Evolutionary conservation across 192 early-diverging fungal genomes (phyloP), one percentile per base, ranked within the genome.

Genomic region (Borealophlyctis nickersoniae): DNA sequence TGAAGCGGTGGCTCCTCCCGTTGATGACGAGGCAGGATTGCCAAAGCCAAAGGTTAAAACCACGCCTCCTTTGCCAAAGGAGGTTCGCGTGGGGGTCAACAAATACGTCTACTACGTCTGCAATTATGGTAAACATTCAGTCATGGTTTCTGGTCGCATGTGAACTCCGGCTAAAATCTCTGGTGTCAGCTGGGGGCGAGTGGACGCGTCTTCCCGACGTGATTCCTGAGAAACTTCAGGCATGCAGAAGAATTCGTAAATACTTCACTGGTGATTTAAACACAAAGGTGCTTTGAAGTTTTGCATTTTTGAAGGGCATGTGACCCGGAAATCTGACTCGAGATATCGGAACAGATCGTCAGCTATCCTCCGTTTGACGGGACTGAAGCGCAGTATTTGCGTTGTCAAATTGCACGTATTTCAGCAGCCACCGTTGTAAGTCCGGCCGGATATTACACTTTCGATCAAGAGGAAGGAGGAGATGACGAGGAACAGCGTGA

Each of bases 101-200:
- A 73, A 79, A 52, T 86, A 85, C 63, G 74, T 86, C 19, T 86
- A 86, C 64, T 86, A 86, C 61, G 77, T 78, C 13, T 81, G 79
- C 63, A 61, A 55, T 24, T 75, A 71, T 36, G 67, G 82, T 84
- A 52, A 66, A 74, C 73, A 9, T 48, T 48, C 14, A 34, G 66
- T 51, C 4, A 4, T 48, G 23, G 14, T 33, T 67, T 1, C 33
- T 11, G 23, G n/a, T 50, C 9, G 28, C 13, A 11, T 7, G 7
- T 22, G 52, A 22, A 29, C 11, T 22, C 23, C 13, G 23, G 9
- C 13, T 5, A 29, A 7, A 23, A 13, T 29, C 11, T 22, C 52
- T 5, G 14, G 19, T 0, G 23, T 26, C 36, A 77, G 76, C 70
- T 67, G 82, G 84, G 52, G 83, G 70, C 11, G 60, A 62, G n/a